Base-by-base conservation (phyloP, 2,329 filamentous ascomycete species). In the Hymenoscyphus fraxineus region DNA sequence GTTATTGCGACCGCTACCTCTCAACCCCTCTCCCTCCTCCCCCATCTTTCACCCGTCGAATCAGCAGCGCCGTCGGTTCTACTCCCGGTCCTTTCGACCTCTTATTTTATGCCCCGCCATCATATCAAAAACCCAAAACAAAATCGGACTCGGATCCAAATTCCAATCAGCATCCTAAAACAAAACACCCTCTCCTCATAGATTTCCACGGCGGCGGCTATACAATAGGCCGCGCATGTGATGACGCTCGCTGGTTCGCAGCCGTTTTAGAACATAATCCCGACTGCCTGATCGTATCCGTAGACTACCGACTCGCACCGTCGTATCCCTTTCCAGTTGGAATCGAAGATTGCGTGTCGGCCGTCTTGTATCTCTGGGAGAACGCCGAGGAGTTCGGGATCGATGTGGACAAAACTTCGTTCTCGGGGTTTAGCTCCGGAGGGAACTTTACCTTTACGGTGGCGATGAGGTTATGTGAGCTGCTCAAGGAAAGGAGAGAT, bases 151-250 rank as follows among this genome's bases (percentile, higher is more conserved):
- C 32, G 32, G 51, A 57, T 41, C 22, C 32, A 5, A 56, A 32
- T 13, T 39, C 40, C n/a, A 54, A 56, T 7, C 41, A 38, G 13
- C 22, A 47, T 6, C 6, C 15, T 10, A 35, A 58, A 16, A 59
- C 63, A 10, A 66, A 57, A 27, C 62, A 67, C 47, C 76, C 86
- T 0, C 81, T 82, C 16, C 78, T 89, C 44, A 78, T 89, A 68
- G 87, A 88, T 72, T 86, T 87, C 70, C 87, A 89, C 71, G 86
- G 86, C 40, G 87, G 87, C 32, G 87, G 86, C 16, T 88, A 87
- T 76, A 83, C 66, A 12, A 77, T 88, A 35, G 87, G 87, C 22
- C 78, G 80, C 60, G 84, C 82, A 6, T 83, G 82, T 9, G 84
- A 88, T 70, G 86, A 88, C 67, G 81, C 83, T 6, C 80, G 84